A percentile compares a stretch with the other conserved stretches of the same genome.
phyloP scores from a whole-genome alignment of 1,284 basidiomycete species.

The Microbotryum intermedium region DNA sequence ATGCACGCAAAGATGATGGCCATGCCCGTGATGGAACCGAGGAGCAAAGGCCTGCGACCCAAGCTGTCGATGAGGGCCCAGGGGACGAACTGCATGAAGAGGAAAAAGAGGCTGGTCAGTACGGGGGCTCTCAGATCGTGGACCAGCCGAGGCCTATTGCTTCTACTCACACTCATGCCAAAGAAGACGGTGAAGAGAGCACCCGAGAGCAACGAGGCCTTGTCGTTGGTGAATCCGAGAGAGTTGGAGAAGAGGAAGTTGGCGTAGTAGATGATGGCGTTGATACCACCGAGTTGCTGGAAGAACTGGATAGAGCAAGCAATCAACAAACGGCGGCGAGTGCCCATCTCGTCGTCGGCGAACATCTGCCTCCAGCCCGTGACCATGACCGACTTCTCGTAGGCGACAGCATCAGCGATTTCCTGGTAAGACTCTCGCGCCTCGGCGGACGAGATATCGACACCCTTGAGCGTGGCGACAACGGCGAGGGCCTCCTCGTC shows the following conservation, averaged over 20 bases:
- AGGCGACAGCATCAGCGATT: constrained; percentile 32
- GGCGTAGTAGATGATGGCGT: constrained; percentile 35
- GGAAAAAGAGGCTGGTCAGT: not conserved
- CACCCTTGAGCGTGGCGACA: constrained; percentile 31
- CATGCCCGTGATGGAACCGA: constrained; percentile 36
- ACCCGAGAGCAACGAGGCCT: constrained; percentile 34
- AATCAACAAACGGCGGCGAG: constrained; percentile 36
- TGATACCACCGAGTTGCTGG: constrained; percentile 37
- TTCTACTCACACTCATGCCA: not conserved
- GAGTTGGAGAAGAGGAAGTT: constrained; percentile 29
- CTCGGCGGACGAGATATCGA: constrained; percentile 17
- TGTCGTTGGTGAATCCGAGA: constrained; percentile 8
- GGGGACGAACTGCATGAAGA: constrained; percentile 28
- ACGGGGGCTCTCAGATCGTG: too few relatives aligned
- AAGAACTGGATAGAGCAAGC: constrained; percentile 39
- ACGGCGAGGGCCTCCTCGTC: constrained; percentile 30
- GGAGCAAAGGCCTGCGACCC: constrained; percentile 35
- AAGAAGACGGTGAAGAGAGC: constrained; percentile 37
- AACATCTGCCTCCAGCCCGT: constrained; percentile 36
- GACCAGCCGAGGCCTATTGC: too few relatives aligned
- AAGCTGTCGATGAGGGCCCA: constrained; percentile 38
- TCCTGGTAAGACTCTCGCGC: constrained; percentile 32
- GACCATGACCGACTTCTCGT: constrained; percentile 32
- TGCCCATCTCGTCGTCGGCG: constrained; percentile 33
- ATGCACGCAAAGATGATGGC: constrained; percentile 34